Conservation (phyloP, 2,329 filamentous ascomycete species). For the Exutisphaerella laricina region DNA sequence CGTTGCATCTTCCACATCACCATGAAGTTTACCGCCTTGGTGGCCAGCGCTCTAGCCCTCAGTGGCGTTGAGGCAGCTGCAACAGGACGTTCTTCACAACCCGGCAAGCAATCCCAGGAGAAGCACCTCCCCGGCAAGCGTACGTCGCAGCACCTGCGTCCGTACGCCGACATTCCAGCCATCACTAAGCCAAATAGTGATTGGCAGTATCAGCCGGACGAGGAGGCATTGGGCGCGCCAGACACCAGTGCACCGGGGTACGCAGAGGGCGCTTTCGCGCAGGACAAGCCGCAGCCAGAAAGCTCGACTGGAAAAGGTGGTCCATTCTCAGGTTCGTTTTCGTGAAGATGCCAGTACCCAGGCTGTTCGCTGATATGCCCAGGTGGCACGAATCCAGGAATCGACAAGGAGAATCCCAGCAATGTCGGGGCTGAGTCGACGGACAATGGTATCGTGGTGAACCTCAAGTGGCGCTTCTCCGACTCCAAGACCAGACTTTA, state of each 20-base stretch:
- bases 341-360: no score
- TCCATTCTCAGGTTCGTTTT: conserved; percentile 55
- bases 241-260: conserved; percentile 22
- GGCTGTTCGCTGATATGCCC: conserved; percentile 8
- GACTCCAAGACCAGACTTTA: conserved; percentile 59
- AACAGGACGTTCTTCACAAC: not conserved
- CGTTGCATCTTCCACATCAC: not conserved
- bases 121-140: conserved; percentile 6
- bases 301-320: conserved; percentile 54
- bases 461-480: conserved; percentile 62
- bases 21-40: conserved; percentile 5
- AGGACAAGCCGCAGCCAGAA: conserved; percentile 55
- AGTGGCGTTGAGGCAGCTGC: not conserved
- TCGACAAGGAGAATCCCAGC: conserved; percentile 60
- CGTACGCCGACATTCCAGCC: not conserved
- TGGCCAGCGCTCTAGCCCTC: conserved; percentile 2
- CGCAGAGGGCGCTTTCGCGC: conserved; percentile 34
- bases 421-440: conserved; percentile 58
- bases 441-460: conserved; percentile 59
- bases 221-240: conserved; percentile 1
- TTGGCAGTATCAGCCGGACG: not conserved
- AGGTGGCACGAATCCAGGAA: conserved; percentile 59
- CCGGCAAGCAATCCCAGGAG: conserved; percentile 7
- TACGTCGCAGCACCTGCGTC: conserved; percentile 19
- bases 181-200: not conserved